phyloP scores from a whole-genome alignment of 108 stramenopile genomes.

The Skeletonema costatum region DNA sequence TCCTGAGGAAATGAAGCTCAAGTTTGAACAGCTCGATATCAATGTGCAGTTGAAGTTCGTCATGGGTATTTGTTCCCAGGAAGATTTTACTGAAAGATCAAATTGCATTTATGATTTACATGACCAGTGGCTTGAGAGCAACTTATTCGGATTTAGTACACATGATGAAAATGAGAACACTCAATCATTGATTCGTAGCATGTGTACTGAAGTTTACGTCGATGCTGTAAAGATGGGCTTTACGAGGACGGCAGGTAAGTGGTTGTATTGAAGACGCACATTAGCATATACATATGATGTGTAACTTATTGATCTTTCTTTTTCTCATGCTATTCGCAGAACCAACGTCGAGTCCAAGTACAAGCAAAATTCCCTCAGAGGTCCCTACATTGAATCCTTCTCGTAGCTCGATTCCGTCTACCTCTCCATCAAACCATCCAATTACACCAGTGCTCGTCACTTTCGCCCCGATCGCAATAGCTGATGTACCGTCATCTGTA shows the following conservation, averaged over 20 bases:
- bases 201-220: slow-evolving; percentile 19
- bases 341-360: neutral
- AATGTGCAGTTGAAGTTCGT: slow-evolving; percentile 29
- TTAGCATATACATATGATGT: neutral
- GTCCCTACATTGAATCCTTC: neutral
- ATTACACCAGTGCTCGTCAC: neutral
- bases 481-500: neutral
- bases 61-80: slow-evolving; percentile 20
- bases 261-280: neutral
- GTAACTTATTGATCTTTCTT: neutral
- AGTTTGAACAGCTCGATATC: slow-evolving; percentile 25
- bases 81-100: slow-evolving; percentile 5
- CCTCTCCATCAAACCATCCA: slow-evolving; percentile 6
- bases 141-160: slow-evolving; percentile 15
- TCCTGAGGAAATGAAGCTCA: neutral
- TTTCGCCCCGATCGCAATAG: neutral
- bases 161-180: neutral
- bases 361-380: neutral
- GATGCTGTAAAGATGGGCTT: slow-evolving; percentile 26
- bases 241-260: slow-evolving; percentile 22
- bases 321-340: neutral
- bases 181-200: neutral
- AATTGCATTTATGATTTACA: slow-evolving; percentile 29
- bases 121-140: slow-evolving; percentile 18
- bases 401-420: neutral